Evolutionary conservation across 768 basidiomycete species (phyloP).

Genomic region (Trametes punicea): DNA sequence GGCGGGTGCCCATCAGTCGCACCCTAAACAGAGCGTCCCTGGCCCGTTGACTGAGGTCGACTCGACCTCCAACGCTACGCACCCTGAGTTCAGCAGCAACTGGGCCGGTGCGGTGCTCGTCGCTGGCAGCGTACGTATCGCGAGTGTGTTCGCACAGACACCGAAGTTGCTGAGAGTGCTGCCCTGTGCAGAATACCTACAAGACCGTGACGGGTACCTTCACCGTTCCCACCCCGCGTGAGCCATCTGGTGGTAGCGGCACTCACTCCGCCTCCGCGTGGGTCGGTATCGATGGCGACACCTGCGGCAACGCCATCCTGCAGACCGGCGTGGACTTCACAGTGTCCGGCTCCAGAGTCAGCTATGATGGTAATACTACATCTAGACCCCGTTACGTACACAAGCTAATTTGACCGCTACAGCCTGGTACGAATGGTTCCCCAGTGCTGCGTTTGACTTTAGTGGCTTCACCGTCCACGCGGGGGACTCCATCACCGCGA

Average conservation of each 20-base stretch:
- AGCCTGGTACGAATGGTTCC: slow-evolving; percentile 37
- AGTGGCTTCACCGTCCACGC: slow-evolving; percentile 29
- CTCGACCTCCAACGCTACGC: slow-evolving; percentile 20
- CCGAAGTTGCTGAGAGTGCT: not conserved
- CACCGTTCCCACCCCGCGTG: slow-evolving; percentile 31
- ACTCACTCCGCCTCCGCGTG: slow-evolving; percentile 33
- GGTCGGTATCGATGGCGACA: slow-evolving; percentile 39
- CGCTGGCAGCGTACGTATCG: slow-evolving; percentile 21
- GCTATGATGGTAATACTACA: slow-evolving; percentile 34
- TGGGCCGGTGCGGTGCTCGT: slow-evolving; percentile 36
- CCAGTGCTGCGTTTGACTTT: slow-evolving; percentile 34
- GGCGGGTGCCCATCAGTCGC: slow-evolving; percentile 17
- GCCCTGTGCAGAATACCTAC: slow-evolving; percentile 28
- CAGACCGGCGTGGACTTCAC: slow-evolving; percentile 38
- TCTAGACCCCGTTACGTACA: too few relatives aligned
- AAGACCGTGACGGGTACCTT: slow-evolving; percentile 36
- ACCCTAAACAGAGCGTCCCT: not conserved
- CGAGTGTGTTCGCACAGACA: not conserved
- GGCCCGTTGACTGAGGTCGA: not conserved
- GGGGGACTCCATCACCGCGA: slow-evolving; percentile 30
- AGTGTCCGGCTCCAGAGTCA: slow-evolving; percentile 22
- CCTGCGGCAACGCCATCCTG: slow-evolving; percentile 34
- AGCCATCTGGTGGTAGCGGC: slow-evolving; percentile 27
- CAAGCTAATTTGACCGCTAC: too few relatives aligned
- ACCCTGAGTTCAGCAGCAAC: slow-evolving; percentile 33